Evolutionary conservation across 2,329 filamentous ascomycete genomes (phyloP).

Genomic region (Colletotrichum cuscutae): DNA sequence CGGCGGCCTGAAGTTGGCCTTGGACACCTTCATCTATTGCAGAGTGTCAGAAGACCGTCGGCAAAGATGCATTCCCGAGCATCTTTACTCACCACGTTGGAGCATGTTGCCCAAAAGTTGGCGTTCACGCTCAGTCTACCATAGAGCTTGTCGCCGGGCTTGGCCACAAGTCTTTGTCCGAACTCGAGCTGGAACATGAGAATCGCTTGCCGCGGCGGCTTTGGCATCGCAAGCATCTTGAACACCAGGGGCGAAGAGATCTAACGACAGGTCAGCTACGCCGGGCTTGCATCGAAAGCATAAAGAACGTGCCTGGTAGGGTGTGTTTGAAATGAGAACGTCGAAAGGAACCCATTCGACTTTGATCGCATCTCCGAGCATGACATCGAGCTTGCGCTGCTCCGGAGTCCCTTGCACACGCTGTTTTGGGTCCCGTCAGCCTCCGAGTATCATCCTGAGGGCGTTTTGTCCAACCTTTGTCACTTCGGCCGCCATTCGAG

Average conservation of each 20-base stretch:
- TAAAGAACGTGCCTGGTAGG: slow-evolving; percentile 64
- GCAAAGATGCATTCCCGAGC: neutral
- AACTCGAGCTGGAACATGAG: slow-evolving; percentile 99
- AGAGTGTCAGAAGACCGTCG: neutral
- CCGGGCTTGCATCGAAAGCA: neutral
- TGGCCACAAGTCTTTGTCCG: slow-evolving; percentile 87
- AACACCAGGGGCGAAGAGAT: slow-evolving; percentile 95
- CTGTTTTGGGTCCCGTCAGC: slow-evolving; percentile 73
- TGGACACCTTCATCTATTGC: slow-evolving; percentile 44
- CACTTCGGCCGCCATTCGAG: slow-evolving; percentile 94
- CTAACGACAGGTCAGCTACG: slow-evolving; percentile 46
- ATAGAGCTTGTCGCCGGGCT: slow-evolving; percentile 57
- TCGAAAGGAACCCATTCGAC: slow-evolving; percentile 73
- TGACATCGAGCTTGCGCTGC: slow-evolving; percentile 85
- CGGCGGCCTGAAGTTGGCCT: slow-evolving; percentile 87
- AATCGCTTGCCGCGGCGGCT: slow-evolving; percentile 83
- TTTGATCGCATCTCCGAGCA: slow-evolving; percentile 81
- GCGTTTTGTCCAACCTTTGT: slow-evolving; percentile 69
- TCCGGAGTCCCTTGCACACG: slow-evolving; percentile 90
- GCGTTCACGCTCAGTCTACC: slow-evolving; percentile 53
- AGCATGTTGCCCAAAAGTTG: slow-evolving; percentile 37
- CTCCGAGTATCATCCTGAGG: slow-evolving; percentile 39
- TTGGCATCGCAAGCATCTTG: slow-evolving; percentile 83
- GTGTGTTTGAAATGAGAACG: slow-evolving; percentile 79
- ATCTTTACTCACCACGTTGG: slow-evolving; percentile 28